Base-by-base conservation (phyloP, 495 filamentous ascomycete species). In the Xylaria nigripes region DNA sequence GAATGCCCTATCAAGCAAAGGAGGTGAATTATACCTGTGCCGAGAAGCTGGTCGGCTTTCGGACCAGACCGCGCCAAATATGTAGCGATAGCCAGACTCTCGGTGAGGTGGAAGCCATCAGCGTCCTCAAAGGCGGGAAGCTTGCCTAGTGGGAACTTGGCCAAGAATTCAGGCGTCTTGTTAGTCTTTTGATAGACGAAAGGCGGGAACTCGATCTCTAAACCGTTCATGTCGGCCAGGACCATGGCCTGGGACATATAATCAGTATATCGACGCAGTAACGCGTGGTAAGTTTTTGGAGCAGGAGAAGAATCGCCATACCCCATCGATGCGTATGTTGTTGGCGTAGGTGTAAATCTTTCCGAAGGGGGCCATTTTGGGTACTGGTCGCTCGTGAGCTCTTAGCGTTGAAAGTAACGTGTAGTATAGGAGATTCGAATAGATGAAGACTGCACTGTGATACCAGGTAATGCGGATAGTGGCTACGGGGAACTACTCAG, bases 111-210 rank as follows among this genome's bases (percentile, higher is more conserved):
- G 57, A 76, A 68, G 43, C 80, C 81, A 57, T 82, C 77, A 48
- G 77, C 66, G 45, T 63, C 69, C 56, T 78, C 75, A 62, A 83
- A 78, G 44, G 73, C 74, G 36, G 81, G 81, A 18, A 82, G 76
- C 54, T 83, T 83, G 65, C 81, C 81, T 21, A 77, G 50, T 15
- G 81, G 80, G 69, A 83, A 85, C 61, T 84, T 85, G 70, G 77
- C 57, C 22, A 79, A 66, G 70, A 75, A 83, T 2, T 76, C 74
- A 6, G 75, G 71, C 15, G 69, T 68, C 15, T 55, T 56, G 70
- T 81, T 83, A 61, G 71, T 77, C 21, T 70, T 66, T 56, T 58
- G 53, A 24, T 68, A 57, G 22, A 59, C 27, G 66, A 80, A 83
- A 15, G 71, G 68, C 29, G 41, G 60, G 24, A 69, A 21, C 12